Conservation (phyloP, 108 stramenopile species). For the Nitzschia putrida region DNA sequence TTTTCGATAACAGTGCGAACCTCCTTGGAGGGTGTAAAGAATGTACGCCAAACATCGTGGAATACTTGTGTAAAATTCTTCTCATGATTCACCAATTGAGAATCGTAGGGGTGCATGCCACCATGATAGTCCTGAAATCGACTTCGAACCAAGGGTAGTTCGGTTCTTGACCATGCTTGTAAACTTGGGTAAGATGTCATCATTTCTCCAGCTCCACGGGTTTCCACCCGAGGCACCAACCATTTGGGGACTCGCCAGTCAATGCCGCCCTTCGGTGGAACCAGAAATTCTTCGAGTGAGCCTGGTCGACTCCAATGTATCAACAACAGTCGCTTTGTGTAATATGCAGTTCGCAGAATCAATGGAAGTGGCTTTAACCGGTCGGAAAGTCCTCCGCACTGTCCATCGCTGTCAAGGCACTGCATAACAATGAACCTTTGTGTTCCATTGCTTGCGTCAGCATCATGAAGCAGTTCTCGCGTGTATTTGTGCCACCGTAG, state of each 20-base stretch:
- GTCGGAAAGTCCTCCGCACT: constrained; percentile 40
- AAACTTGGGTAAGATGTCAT: background rate
- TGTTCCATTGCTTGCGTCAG: background rate
- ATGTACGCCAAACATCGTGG: constrained; percentile 21
- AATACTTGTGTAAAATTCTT: constrained; percentile 31
- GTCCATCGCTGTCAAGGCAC: constrained; percentile 13
- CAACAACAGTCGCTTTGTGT: constrained; percentile 35
- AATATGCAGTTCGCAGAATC: constrained; percentile 26
- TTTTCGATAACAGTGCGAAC: constrained; percentile 18
- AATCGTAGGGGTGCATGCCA: background rate
- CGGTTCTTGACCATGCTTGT: background rate
- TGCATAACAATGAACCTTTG: constrained; percentile 25
- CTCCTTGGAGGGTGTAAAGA: constrained; percentile 50
- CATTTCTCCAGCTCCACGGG: background rate
- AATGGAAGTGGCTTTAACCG: constrained; percentile 36
- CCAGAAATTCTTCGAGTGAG: constrained; percentile 39
- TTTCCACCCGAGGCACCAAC: constrained; percentile 3
- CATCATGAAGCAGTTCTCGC: constrained; percentile 3
- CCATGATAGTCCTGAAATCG: constrained; percentile 26
- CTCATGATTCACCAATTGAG: constrained; percentile 10
- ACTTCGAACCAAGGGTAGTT: constrained; percentile 9
- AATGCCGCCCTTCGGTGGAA: constrained; percentile 48
- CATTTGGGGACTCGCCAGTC: constrained; percentile 47
- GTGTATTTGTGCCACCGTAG: constrained; percentile 44
- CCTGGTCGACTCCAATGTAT: constrained; percentile 45